Evolutionary conservation across 1,284 basidiomycete genomes (phyloP).

Genomic region (Rhizopogon parksii): DNA sequence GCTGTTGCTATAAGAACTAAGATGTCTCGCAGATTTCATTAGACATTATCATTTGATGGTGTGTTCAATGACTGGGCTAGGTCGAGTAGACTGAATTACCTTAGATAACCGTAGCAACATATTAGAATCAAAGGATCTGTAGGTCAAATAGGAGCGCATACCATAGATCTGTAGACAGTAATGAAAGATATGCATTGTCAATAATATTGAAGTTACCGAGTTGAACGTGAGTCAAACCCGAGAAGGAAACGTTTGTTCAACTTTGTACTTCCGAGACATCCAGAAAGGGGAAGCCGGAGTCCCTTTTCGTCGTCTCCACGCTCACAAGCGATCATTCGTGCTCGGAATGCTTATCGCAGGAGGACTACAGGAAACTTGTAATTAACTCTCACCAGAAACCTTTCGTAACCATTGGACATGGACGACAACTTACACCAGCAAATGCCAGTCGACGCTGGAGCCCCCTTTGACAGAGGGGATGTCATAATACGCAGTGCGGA

Average conservation of each 20-base stretch:
- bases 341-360: neutral
- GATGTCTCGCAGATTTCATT: constrained; percentile 17
- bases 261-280: no score
- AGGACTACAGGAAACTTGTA: neutral
- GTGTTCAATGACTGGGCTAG: no score
- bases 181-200: no score
- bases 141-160: no score
- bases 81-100: no score
- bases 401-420: neutral
- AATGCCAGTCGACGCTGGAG: constrained; percentile 20
- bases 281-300: neutral
- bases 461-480: constrained; percentile 32
- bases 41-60: constrained; percentile 6
- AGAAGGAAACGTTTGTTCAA: no score
- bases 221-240: no score
- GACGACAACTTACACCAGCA: neutral
- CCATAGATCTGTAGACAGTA: no score
- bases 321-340: neutral
- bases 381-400: neutral
- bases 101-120: no score
- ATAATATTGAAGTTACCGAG: no score
- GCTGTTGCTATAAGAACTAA: neutral
- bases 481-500: constrained; percentile 35
- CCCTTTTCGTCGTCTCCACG: neutral
- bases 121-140: no score